Evolutionary conservation across 2,329 filamentous ascomycete species (phyloP).

Genomic region (Thielaviopsis populi): DNA sequence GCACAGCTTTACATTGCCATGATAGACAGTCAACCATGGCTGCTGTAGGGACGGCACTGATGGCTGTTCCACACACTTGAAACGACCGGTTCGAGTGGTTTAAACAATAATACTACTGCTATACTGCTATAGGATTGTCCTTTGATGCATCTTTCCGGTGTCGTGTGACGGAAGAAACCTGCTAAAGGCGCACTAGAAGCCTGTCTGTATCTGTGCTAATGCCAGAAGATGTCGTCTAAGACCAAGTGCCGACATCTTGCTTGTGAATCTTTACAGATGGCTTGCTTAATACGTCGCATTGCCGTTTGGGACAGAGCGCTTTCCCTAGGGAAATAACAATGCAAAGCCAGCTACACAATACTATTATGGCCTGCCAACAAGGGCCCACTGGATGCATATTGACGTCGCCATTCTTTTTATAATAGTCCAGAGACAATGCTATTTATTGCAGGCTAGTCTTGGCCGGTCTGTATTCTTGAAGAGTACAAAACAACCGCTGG

Average conservation of each 20-base stretch:
- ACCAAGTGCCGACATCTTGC: not conserved
- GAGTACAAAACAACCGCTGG: not conserved
- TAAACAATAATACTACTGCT: not conserved
- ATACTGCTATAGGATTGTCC: not conserved
- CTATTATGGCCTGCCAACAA: too few relatives aligned
- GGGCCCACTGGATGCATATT: too few relatives aligned
- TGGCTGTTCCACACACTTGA: not conserved
- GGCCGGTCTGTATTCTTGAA: too few relatives aligned
- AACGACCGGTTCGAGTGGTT: not conserved
- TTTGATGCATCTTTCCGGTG: not conserved
- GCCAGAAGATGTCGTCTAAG: not conserved
- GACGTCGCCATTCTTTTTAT: too few relatives aligned
- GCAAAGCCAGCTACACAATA: not conserved
- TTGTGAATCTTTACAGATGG: not conserved
- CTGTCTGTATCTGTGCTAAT: not conserved
- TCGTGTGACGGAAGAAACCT: not conserved
- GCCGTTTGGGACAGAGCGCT: not conserved
- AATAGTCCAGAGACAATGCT: too few relatives aligned
- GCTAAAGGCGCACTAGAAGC: not conserved
- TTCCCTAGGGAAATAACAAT: not conserved
- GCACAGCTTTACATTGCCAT: not conserved
- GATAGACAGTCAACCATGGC: not conserved
- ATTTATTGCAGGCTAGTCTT: too few relatives aligned
- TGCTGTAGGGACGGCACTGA: not conserved
- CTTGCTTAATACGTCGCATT: not conserved